These are phyloP conservation scores for Hypoxylon sp. DNA, from an alignment of 2,329 filamentous ascomycete species.

Conservation along the genomic window DNA sequence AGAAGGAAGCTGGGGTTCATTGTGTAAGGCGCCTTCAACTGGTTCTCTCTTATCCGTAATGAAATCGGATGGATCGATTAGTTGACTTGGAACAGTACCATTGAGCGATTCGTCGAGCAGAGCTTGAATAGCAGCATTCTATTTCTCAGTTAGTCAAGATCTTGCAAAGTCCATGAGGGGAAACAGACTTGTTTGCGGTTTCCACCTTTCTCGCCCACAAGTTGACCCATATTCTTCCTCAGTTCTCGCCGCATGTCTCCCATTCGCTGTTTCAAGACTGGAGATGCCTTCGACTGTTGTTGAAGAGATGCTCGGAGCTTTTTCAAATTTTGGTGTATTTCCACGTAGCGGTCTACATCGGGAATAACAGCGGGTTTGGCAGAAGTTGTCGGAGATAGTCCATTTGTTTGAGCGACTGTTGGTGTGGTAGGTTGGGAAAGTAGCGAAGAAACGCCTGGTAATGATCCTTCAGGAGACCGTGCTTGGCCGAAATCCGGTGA, in stretches of 20 bases:
- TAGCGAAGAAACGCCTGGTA: conserved; percentile 16
- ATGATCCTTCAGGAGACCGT: conserved; percentile 20
- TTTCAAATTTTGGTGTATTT: conserved; percentile 79
- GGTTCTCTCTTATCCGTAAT: conserved; percentile 63
- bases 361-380: conserved; percentile 33
- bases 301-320: conserved; percentile 64
- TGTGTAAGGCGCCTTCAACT: conserved; percentile 64
- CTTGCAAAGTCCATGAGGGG: neutral
- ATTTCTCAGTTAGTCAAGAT: conserved; percentile 29
- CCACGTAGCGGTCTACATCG: conserved; percentile 61
- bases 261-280: conserved; percentile 73
- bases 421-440: conserved; percentile 36
- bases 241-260: conserved; percentile 81
- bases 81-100: conserved; percentile 65
- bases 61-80: conserved; percentile 69
- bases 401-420: conserved; percentile 40
- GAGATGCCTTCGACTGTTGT: conserved; percentile 69
- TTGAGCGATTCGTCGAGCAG: conserved; percentile 69
- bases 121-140: conserved; percentile 65
- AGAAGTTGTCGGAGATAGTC: conserved; percentile 28
- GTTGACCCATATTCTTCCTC: conserved; percentile 79
- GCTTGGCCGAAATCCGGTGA: conserved; percentile 13
- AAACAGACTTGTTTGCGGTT: conserved; percentile 70
- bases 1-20: conserved; percentile 71
- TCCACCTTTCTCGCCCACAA: conserved; percentile 74